Evolutionary conservation across 2,329 filamentous ascomycete species (phyloP).

Genomic region (Huntiella bhutanensis): DNA sequence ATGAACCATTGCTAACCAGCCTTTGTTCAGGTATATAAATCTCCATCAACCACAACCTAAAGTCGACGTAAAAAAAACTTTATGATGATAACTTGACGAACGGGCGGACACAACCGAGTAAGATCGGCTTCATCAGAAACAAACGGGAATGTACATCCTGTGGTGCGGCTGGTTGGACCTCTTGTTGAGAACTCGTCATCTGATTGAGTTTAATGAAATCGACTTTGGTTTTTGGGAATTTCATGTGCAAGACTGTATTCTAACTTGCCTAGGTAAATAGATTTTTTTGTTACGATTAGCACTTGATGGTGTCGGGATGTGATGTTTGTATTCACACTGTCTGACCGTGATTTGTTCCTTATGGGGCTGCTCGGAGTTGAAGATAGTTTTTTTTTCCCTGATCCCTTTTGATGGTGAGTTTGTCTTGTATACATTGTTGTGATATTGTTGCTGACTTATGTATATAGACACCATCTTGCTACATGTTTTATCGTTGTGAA

Average conservation of each 20-base stretch:
- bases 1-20: conserved; percentile 13
- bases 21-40: conserved; percentile 11
- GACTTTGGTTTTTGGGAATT: conserved; percentile 15
- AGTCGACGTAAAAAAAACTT: conserved; percentile 14
- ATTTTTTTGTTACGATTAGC: conserved; percentile 3
- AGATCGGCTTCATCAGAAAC: conserved; percentile 29
- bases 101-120: conserved; percentile 46
- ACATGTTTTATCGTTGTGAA: too few species aligned
- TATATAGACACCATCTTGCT: too few species aligned
- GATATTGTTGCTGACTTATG: too few species aligned
- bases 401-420: conserved; percentile 6
- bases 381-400: conserved; percentile 20
- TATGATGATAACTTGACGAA: conserved; percentile 50
- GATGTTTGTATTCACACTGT: conserved; percentile 39
- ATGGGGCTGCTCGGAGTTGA: conserved; percentile 25
- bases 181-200: conserved; percentile 50
- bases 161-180: conserved; percentile 32
- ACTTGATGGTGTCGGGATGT: conserved; percentile 14
- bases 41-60: background rate
- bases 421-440: too few species aligned
- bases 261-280: conserved; percentile 22
- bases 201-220: conserved; percentile 26
- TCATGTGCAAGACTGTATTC: conserved; percentile 10
- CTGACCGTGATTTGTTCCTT: conserved; percentile 27
- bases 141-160: conserved; percentile 45